These are phyloP conservation scores for Cymodocea nodosa DNA, from an alignment of 116 monocot species.

Conservation along the genomic window DNA sequence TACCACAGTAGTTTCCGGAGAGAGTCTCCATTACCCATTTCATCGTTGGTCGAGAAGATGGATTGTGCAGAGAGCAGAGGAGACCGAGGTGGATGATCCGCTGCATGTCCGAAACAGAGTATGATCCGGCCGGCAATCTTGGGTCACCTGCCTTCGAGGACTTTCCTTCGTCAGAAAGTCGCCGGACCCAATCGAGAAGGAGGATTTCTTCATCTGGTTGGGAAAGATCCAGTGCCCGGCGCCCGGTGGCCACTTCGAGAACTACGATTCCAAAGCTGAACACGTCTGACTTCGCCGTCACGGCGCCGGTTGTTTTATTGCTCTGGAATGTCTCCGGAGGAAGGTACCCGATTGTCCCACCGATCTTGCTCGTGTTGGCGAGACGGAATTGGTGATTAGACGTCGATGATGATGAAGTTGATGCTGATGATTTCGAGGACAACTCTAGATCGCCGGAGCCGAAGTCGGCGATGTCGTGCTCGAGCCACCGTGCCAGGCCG, in stretches of 20 bases:
- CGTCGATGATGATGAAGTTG: no score
- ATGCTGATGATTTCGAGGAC: slow-evolving; percentile 12
- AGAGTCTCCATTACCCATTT: slow-evolving; percentile 74
- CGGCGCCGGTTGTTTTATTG: neutral
- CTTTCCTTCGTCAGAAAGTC: slow-evolving; percentile 48
- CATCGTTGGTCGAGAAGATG: slow-evolving; percentile 60
- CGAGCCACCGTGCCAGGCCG: slow-evolving; percentile 89
- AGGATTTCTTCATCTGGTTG: slow-evolving; percentile 71
- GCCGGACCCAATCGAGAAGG: slow-evolving; percentile 85
- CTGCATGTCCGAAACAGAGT: slow-evolving; percentile 28
- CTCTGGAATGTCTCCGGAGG: slow-evolving; percentile 67
- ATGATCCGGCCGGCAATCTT: slow-evolving; percentile 33
- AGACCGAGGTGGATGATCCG: slow-evolving; percentile 69
- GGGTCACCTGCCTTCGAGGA: slow-evolving; percentile 29
- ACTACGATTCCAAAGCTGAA: slow-evolving; percentile 92
- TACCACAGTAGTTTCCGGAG: slow-evolving; percentile 16
- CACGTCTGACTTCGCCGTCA: slow-evolving; percentile 78
- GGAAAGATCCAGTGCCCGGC: slow-evolving; percentile 59
- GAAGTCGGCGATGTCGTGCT: slow-evolving; percentile 21
- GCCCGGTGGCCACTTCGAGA: slow-evolving; percentile 64
- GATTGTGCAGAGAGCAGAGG: slow-evolving; percentile 65
- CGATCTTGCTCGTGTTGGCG: slow-evolving; percentile 49
- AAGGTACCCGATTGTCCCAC: slow-evolving; percentile 86
- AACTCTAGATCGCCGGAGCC: slow-evolving; percentile 1
- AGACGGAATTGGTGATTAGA: slow-evolving; percentile 47